Percentiles rank a stretch among this genome's conserved stretches.
phyloP scores from a whole-genome alignment of 805 yeast species.

The Brettanomyces bruxellensis region DNA sequence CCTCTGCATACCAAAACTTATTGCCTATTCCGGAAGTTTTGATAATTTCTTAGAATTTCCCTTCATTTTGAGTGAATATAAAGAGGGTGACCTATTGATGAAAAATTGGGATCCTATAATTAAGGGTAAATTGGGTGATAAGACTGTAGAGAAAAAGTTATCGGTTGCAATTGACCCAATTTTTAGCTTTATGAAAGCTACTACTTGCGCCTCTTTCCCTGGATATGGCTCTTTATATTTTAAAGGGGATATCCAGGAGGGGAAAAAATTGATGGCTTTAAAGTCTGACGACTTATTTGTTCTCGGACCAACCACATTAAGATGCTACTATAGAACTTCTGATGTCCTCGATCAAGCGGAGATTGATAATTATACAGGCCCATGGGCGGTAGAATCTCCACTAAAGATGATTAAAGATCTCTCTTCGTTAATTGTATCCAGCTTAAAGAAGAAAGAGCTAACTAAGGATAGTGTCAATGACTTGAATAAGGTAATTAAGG shows the following conservation, averaged over 20 bases:
- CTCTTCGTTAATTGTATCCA: conserved; percentile 33
- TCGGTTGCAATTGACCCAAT: conserved; percentile 62
- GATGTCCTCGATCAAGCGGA: conserved; percentile 40
- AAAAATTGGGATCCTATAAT: conserved; percentile 82
- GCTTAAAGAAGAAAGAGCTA: conserved; percentile 43
- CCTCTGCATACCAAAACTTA: conserved; percentile 63
- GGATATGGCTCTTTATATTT: conserved; percentile 80
- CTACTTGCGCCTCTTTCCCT: conserved; percentile 45
- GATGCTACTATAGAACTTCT: conserved; percentile 66
- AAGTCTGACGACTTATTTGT: conserved; percentile 78
- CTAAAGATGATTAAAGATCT: conserved; percentile 48
- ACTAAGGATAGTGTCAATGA: conserved; percentile 14
- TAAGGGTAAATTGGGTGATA: conserved; percentile 42
- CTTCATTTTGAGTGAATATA: conserved; percentile 70
- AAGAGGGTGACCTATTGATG: conserved; percentile 74
- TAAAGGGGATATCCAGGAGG: conserved; percentile 48
- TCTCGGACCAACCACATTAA: conserved; percentile 84
- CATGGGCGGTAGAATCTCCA: conserved; percentile 59
- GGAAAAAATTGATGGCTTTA: conserved; percentile 30
- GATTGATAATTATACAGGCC: conserved; percentile 55
- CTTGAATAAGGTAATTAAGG: conserved; percentile 32
- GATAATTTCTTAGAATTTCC: conserved; percentile 64
- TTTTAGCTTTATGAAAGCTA: conserved; percentile 35
- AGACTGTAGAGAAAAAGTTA: conserved; percentile 39
- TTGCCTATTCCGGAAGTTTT: conserved; percentile 53